These are phyloP conservation scores for Chloris gayana DNA, from an alignment of 176 grass and related monocot species.

Conservation along the genomic window DNA sequence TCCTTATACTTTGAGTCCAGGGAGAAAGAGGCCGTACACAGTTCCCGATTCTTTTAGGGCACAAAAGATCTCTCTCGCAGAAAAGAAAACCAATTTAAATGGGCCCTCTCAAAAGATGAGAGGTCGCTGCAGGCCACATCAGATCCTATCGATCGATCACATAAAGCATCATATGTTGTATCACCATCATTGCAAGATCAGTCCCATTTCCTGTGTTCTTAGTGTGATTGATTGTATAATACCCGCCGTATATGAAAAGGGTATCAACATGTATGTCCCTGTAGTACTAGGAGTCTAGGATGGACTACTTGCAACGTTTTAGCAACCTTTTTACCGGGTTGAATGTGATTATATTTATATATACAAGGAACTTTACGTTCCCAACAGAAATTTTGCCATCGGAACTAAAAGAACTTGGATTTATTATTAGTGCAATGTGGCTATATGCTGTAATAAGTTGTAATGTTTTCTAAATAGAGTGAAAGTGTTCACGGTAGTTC, in stretches of 20 bases:
- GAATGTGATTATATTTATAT: background rate
- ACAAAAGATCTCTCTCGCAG: constrained; percentile 45
- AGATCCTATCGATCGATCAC: constrained; percentile 67
- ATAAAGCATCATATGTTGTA: constrained; percentile 71
- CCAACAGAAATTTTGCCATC: background rate
- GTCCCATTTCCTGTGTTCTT: constrained; percentile 38
- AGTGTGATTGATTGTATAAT: constrained; percentile 39
- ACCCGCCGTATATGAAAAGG: background rate
- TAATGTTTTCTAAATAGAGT: background rate
- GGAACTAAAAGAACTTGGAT: background rate
- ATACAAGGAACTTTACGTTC: background rate
- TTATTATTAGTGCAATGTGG: background rate
- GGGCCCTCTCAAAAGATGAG: constrained; percentile 80
- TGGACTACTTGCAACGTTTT: background rate
- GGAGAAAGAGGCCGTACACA: constrained; percentile 90
- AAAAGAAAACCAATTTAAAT: constrained; percentile 62
- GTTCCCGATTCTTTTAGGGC: constrained; percentile 89
- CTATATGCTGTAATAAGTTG: background rate
- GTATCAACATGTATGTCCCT: background rate
- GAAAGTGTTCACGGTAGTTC: background rate
- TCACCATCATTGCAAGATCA: constrained; percentile 76
- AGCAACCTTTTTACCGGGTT: background rate
- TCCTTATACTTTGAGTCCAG: constrained; percentile 90
- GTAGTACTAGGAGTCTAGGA: background rate
- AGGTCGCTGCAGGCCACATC: constrained; percentile 82